Conservation (phyloP, 2,329 filamentous ascomycete species). For the Hypoxylon sp. region DNA sequence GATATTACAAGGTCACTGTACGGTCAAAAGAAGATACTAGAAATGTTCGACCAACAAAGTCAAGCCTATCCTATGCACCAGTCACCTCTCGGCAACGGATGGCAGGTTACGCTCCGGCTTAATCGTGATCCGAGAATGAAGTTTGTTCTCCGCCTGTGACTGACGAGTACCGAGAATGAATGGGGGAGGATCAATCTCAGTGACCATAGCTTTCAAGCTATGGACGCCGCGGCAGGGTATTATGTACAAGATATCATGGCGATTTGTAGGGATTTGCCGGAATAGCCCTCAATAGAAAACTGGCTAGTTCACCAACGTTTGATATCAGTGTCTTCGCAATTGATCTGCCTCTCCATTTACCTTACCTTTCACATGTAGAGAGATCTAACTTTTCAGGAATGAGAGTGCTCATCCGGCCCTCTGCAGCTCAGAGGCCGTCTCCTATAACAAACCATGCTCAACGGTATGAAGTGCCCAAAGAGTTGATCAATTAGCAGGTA, state of each 20-base stretch:
- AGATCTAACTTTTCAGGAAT: no score
- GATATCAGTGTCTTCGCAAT: not conserved
- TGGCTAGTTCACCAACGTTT: not conserved
- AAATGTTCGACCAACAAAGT: slow-evolving; percentile 91
- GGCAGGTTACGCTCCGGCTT: slow-evolving; percentile 98
- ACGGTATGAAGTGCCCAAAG: not conserved
- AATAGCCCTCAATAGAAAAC: not conserved
- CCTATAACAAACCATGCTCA: not conserved
- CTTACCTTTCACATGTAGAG: not conserved
- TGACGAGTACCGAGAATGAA: slow-evolving; percentile 87
- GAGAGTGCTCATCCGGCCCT: no score
- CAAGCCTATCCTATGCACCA: slow-evolving; percentile 93
- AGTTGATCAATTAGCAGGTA: not conserved
- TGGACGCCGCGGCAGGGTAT: slow-evolving; percentile 67
- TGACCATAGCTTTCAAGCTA: slow-evolving; percentile 67
- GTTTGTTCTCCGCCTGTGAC: slow-evolving; percentile 79
- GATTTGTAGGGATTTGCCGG: not conserved
- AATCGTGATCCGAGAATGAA: slow-evolving; percentile 80
- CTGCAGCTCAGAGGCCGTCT: not conserved
- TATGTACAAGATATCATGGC: not conserved
- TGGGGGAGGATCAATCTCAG: slow-evolving; percentile 69
- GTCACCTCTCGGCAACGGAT: slow-evolving; percentile 80
- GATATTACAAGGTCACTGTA: not conserved
- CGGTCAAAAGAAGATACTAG: not conserved
- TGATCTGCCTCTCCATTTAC: not conserved